phyloP scores from a whole-genome alignment of 2,329 filamentous ascomycete genomes.

The Emergomyces africanus region DNA sequence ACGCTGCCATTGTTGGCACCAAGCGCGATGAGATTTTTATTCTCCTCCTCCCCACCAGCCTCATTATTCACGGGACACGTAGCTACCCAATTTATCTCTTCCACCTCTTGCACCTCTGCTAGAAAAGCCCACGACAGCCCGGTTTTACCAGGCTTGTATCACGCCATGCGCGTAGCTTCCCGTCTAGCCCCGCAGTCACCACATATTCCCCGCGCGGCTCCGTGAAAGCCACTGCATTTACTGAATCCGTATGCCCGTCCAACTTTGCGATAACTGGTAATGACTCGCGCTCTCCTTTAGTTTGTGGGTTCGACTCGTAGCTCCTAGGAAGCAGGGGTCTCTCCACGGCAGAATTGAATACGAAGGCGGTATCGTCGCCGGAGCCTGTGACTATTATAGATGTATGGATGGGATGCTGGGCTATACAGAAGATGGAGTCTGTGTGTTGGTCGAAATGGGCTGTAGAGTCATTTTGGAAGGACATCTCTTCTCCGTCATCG shows the following conservation, averaged over 20 bases:
- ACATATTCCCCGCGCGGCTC: constrained; percentile 70
- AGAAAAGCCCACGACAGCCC: constrained; percentile 52
- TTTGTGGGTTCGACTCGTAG: constrained; percentile 55
- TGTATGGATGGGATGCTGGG: constrained; percentile 71
- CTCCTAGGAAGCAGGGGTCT: constrained; percentile 60
- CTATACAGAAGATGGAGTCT: constrained; percentile 89
- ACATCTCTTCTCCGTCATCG: constrained; percentile 50
- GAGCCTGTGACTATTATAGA: constrained; percentile 79
- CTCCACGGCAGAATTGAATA: constrained; percentile 62
- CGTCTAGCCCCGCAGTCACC: constrained; percentile 79
- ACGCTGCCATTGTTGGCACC: constrained; percentile 85
- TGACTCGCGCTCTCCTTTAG: constrained; percentile 44
- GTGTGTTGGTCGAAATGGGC: constrained; percentile 86
- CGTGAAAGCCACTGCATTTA: constrained; percentile 78
- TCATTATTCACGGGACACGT: constrained; percentile 55
- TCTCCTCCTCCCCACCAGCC: constrained; percentile 27
- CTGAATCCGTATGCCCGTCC: constrained; percentile 83
- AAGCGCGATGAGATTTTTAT: constrained; percentile 72
- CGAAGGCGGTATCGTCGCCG: constrained; percentile 71
- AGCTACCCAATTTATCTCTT: constrained; percentile 85
- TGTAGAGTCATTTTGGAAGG: constrained; percentile 79
- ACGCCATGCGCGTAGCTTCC: constrained; percentile 60
- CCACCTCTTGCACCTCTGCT: constrained; percentile 73
- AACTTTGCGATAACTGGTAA: constrained; percentile 58
- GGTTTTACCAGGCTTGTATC: constrained; percentile 34